Conservation (phyloP, 192 early-diverging fungal species). For the Coemansia sp. region DNA sequence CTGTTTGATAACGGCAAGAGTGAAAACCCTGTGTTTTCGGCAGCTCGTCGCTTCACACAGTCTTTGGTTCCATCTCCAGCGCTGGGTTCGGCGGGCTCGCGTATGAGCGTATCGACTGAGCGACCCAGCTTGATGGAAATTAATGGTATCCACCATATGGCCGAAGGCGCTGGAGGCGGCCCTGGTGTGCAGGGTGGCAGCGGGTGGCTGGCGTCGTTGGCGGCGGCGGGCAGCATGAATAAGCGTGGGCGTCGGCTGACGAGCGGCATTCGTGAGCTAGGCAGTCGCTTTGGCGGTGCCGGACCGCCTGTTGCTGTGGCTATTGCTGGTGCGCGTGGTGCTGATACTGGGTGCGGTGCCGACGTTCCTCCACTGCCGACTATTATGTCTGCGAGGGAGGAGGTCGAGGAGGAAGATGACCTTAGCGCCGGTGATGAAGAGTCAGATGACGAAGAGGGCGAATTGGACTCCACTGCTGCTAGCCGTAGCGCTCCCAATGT, state of each 20-base stretch:
- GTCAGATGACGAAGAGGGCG: neutral
- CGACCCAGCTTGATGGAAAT: slow-evolving; percentile 49
- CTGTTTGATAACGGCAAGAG: neutral
- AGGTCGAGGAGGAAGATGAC: neutral
- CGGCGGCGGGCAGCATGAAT: neutral
- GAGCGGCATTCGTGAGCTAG: slow-evolving; percentile 15
- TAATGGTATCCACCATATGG: neutral
- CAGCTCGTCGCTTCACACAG: slow-evolving; percentile 24
- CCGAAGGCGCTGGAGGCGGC: neutral
- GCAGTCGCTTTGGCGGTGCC: slow-evolving; percentile 4
- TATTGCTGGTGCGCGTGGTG: neutral
- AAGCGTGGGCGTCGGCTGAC: slow-evolving; percentile 27
- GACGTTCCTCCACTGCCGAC: slow-evolving; percentile 22
- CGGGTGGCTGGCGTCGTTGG: slow-evolving; percentile 36
- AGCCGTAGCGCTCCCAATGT: slow-evolving; percentile 3
- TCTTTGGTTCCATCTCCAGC: slow-evolving; percentile 13
- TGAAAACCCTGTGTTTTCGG: slow-evolving; percentile 14
- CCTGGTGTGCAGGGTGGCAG: neutral
- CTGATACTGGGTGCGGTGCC: neutral
- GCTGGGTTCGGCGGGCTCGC: slow-evolving; percentile 10
- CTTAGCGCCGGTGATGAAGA: neutral
- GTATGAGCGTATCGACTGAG: slow-evolving; percentile 53
- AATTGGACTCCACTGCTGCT: neutral
- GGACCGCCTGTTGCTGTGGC: slow-evolving; percentile 2
- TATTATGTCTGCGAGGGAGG: slow-evolving; percentile 33